Base-by-base conservation (phyloP, 805 yeast genomes). In the Kazachstania taianensis region DNA sequence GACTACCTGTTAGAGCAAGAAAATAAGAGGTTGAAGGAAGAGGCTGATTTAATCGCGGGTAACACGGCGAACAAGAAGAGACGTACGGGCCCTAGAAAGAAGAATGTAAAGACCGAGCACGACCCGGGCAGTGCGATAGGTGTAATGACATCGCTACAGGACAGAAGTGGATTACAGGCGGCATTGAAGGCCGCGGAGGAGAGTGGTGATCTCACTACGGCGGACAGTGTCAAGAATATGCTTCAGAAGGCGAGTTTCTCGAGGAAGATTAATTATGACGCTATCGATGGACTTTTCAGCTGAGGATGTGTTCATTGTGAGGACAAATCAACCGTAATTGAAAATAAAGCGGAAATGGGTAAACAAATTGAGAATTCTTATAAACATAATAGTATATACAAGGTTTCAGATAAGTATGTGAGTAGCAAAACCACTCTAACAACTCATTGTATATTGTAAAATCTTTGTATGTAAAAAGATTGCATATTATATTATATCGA, bases 1-100 rank as follows among this genome's bases (percentile, higher is more conserved):
- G 97, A 87, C 20, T 92, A 74, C 52, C 61, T 92, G 37, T 55
- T 84, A 7, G 92, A 81, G 32, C 94, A 85, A 58, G 96, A 89
- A 49, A 73, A 75, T 46, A 86, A 84, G 52, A 65, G 87, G 42
- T 65, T 89, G 41, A 84, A 87, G 54, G 70, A 71, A 35, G 94
- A 86, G 53, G 92, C 94, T 0, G 97, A 92, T 60, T 75, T 72
- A 40, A 72, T 83, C 20, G 80, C 89, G 0, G 98, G 97, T 5
- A 82, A 81, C 42, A 67, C 72, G 3, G 64, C 41, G 62, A 73
- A 10, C 68, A 73, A 49, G 73, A 72, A 59, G 68, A 65, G 43
- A 38, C 65, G 43, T 49, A 59, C 53, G 20, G 50, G 47, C 37
- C 8, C 25, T 9, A 28, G 46, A 9, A 43, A 48, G 16, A 46